phyloP scores from a whole-genome alignment of 176 grass and related monocot genomes.

The Pontederia crassipes region DNA sequence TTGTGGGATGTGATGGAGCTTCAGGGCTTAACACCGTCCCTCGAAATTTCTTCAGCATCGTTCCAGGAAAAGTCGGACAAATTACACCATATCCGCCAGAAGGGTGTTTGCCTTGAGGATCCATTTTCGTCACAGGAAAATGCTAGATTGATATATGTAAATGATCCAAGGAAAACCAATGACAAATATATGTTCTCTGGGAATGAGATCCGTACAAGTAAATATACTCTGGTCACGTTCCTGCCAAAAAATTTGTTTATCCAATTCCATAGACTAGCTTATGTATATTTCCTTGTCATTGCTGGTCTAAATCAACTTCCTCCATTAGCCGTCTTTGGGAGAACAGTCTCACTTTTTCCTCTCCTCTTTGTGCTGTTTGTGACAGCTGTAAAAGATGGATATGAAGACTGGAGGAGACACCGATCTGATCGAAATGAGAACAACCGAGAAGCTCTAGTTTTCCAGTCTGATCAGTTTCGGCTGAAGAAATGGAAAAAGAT shows the following conservation, averaged over 20 bases:
- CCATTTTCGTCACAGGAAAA: slow-evolving; percentile 66
- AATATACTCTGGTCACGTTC: slow-evolving; percentile 89
- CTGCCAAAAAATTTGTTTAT: slow-evolving; percentile 93
- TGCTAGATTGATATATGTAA: slow-evolving; percentile 72
- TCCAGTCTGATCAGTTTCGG: slow-evolving; percentile 31
- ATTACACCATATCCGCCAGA: slow-evolving; percentile 45
- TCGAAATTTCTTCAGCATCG: slow-evolving; percentile 38
- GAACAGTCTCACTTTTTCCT: slow-evolving; percentile 81
- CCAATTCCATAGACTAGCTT: slow-evolving; percentile 82
- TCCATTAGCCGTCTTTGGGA: slow-evolving; percentile 89
- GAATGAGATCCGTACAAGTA: slow-evolving; percentile 95
- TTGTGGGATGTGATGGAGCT: slow-evolving; percentile 60
- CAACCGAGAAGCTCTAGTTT: slow-evolving; percentile 41
- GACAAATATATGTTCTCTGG: slow-evolving; percentile 84
- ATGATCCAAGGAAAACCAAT: slow-evolving; percentile 79
- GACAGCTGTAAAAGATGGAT: slow-evolving; percentile 94
- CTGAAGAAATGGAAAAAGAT: slow-evolving; percentile 64
- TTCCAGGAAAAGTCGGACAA: slow-evolving; percentile 52
- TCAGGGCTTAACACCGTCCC: slow-evolving; percentile 43
- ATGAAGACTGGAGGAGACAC: slow-evolving; percentile 79
- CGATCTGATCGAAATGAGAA: slow-evolving; percentile 69
- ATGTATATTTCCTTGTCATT: slow-evolving; percentile 91
- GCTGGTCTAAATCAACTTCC: slow-evolving; percentile 92
- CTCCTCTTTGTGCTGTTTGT: slow-evolving; percentile 86
- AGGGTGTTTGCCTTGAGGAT: slow-evolving; percentile 63